Conservation (phyloP, 2,329 filamentous ascomycete species). For the Huntiella moniliformis region DNA sequence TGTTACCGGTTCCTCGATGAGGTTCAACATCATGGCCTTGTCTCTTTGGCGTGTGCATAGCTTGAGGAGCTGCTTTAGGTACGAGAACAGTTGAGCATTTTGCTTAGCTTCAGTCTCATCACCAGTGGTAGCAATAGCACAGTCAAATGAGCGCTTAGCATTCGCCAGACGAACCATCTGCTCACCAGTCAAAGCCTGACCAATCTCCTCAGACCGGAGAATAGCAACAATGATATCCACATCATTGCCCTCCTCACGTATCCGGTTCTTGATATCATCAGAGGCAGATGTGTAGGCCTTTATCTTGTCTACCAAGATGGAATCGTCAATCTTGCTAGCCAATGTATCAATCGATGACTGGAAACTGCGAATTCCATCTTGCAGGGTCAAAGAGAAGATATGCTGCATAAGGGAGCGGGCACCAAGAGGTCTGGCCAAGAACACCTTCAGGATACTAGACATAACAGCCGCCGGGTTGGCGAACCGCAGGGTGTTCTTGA, state of each 20-base stretch:
- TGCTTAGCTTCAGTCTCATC: slow-evolving; percentile 80
- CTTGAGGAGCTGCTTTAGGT: slow-evolving; percentile 88
- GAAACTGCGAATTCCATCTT: slow-evolving; percentile 73
- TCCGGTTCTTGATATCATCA: slow-evolving; percentile 52
- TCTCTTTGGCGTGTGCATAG: slow-evolving; percentile 79
- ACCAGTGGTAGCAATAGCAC: slow-evolving; percentile 64
- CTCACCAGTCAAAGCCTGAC: slow-evolving; percentile 49
- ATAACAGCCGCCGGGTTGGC: slow-evolving; percentile 94
- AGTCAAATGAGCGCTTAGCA: slow-evolving; percentile 90
- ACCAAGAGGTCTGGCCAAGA: slow-evolving; percentile 87
- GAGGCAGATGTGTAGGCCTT: slow-evolving; percentile 59
- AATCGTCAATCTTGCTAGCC: slow-evolving; percentile 59
- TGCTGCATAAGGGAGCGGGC: slow-evolving; percentile 78
- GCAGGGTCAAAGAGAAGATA: slow-evolving; percentile 79
- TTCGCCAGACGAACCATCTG: slow-evolving; percentile 81
- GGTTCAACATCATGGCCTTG: slow-evolving; percentile 89
- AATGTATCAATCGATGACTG: slow-evolving; percentile 75
- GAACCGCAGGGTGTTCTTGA: slow-evolving; percentile 94
- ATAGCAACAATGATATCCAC: slow-evolving; percentile 74
- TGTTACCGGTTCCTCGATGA: slow-evolving; percentile 94
- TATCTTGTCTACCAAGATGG: slow-evolving; percentile 61
- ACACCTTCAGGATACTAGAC: slow-evolving; percentile 86
- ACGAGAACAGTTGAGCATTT: slow-evolving; percentile 80
- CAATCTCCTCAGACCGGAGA: slow-evolving; percentile 50
- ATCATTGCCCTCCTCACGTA: slow-evolving; percentile 52